Base-by-base conservation (phyloP, 352 stramenopile genomes). In the Globisporangium polare region DNA sequence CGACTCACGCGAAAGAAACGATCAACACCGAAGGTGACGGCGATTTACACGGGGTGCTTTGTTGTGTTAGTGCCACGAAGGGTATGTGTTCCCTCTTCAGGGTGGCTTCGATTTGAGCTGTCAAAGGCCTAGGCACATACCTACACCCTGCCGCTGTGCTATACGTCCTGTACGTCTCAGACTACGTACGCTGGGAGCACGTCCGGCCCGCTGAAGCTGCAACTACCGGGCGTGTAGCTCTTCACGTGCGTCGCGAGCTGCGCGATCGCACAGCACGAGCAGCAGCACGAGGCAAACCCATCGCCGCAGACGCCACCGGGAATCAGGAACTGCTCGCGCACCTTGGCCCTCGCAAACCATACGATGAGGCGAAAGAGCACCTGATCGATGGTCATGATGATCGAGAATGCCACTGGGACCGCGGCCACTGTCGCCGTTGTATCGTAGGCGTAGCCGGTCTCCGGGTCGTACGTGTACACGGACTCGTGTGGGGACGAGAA, bases 221-320 rank as follows among this genome's bases (percentile, higher is more conserved):
- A 75, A 13, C 35, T 37, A 17, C 58, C 61, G 5, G 65, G 61
- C 13, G 22, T 49, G 42, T 73, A 75, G 54, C 65, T 71, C 53
- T 75, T 68, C 22, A 68, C 57, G 49, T 75, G 69, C 2, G 65
- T 73, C 18, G 69, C 65, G 53, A 75, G 64, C 46, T 75, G 69
- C 2, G 62, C 66, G 18, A 73, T 58, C 35, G 63, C 62, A 47
- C 69, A 75, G 53, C 58, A 68, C 15, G 37, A 59, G 58, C 68
- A 75, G 29, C 53, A 72, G 18, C 31, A 58, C 17, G 31, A 29
- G 6, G 42, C 33, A 20, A 33, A 62, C 22, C 51, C 66, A 51
- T 73, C 67, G 4, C 42, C 39, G 47, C 31, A 63, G 26, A 35
- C 27, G 13, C 29, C 33, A 10, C 67, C 67, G 3, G 63, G 51